Percentiles rank a stretch among this genome's conserved stretches.
Conservation (phyloP, 2,329 filamentous ascomycete species). For the Cryoendolithus antarcticus region DNA sequence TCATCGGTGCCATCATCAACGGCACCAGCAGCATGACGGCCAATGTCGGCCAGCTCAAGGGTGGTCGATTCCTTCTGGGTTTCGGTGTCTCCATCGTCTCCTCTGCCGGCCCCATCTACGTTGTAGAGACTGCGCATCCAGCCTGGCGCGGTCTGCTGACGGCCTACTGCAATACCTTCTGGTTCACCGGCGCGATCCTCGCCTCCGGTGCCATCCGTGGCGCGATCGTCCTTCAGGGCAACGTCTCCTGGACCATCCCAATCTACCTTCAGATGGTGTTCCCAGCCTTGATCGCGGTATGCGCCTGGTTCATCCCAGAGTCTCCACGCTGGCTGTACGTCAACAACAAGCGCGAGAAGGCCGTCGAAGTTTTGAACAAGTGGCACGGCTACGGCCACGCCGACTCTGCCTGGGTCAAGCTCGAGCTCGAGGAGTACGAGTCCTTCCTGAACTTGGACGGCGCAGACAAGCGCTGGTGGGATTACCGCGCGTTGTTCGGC, state of each 20-base stretch:
- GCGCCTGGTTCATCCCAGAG: conserved; percentile 46
- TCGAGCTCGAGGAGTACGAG: conserved; percentile 37
- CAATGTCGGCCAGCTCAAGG: conserved; percentile 35
- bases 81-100: conserved; percentile 50
- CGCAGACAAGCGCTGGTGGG: conserved; percentile 46
- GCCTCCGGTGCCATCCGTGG: conserved; percentile 40
- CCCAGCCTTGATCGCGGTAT: conserved; percentile 35
- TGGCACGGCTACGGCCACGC: conserved; percentile 47
- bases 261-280: conserved; percentile 34
- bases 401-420: conserved; percentile 40
- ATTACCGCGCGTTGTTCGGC: conserved; percentile 42
- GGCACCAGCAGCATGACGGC: conserved; percentile 29
- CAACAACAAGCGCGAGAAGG: conserved; percentile 46
- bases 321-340: conserved; percentile 51
- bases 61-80: conserved; percentile 42
- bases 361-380: conserved; percentile 42
- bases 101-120: conserved; percentile 50
- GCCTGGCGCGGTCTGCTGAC: conserved; percentile 49
- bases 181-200: conserved; percentile 42
- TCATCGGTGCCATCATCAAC: conserved; percentile 38
- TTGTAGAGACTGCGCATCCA: conserved; percentile 53
- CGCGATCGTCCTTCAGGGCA: conserved; percentile 30
- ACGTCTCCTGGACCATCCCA: conserved; percentile 46
- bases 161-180: conserved; percentile 43
- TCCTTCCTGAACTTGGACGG: conserved; percentile 38